These are phyloP conservation scores for Penicillium nucicola DNA, from an alignment of 495 filamentous ascomycete species.

Conservation along the genomic window DNA sequence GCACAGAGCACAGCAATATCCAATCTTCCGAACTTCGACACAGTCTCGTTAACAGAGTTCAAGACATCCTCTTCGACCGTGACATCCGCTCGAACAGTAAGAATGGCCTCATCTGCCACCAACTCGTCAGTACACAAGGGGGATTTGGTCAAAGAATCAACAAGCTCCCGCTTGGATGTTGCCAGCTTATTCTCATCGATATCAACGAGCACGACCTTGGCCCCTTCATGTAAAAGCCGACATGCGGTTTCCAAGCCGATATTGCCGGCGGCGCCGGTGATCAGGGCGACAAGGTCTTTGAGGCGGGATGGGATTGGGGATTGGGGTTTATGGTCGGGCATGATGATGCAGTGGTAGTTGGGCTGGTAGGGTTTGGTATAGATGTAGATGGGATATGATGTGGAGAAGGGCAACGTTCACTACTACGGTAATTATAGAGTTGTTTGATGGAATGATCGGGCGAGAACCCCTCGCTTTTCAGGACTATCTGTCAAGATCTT, in stretches of 20 bases:
- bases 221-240: conserved; percentile 15
- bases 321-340: neutral
- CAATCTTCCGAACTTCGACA: conserved; percentile 10
- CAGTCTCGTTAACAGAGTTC: conserved; percentile 2
- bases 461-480: too few species aligned
- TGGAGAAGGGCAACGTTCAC: too few species aligned
- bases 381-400: too few species aligned
- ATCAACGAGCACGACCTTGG: conserved; percentile 12
- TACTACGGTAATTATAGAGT: too few species aligned
- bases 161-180: neutral
- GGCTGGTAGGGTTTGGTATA: too few species aligned
- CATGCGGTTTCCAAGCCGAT: conserved; percentile 19
- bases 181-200: conserved; percentile 1
- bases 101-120: neutral
- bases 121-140: neutral
- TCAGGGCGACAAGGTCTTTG: conserved; percentile 10
- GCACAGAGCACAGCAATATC: conserved; percentile 16
- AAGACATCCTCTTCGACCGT: conserved; percentile 15
- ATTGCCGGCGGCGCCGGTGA: conserved; percentile 17
- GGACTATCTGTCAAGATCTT: too few species aligned
- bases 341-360: too few species aligned
- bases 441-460: too few species aligned
- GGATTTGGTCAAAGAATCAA: neutral
- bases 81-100: conserved; percentile 18
- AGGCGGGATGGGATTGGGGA: conserved; percentile 16